A percentile compares a stretch with the other conserved stretches of the same genome.
Conservation (phyloP, 169 alveolate species). For the Cryptosporidium canis region DNA sequence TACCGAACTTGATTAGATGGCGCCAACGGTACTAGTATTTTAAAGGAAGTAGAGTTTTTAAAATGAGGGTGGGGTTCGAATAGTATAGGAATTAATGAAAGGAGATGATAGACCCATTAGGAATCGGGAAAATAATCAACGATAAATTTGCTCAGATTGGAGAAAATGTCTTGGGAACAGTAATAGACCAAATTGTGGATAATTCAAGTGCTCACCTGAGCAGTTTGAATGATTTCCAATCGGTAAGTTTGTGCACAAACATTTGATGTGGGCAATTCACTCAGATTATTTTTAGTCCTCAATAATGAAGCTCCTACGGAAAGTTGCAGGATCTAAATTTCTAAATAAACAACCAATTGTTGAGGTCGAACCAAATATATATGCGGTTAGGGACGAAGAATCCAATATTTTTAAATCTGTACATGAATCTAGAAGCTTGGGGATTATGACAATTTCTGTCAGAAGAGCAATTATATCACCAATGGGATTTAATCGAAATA, state of each 20-base stretch:
- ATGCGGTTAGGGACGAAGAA: conserved; percentile 18
- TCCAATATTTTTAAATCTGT: conserved; percentile 9
- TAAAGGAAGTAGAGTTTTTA: not conserved
- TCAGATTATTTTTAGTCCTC: conserved; percentile 43
- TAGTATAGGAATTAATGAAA: not conserved
- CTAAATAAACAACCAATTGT: conserved; percentile 59
- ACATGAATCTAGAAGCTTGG: not conserved
- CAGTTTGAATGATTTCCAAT: conserved; percentile 59
- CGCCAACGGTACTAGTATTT: conserved; percentile 47
- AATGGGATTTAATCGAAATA: conserved; percentile 51
- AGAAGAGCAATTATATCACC: conserved; percentile 63
- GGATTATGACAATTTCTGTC: conserved; percentile 16
- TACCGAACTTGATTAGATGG: not conserved
- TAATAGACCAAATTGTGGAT: conserved; percentile 66
- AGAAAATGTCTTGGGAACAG: conserved; percentile 62
- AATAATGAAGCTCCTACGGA: conserved; percentile 39
- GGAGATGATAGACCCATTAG: conserved; percentile 63
- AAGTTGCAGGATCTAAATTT: conserved; percentile 69
- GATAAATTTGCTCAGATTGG: conserved; percentile 69
- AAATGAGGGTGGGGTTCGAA: not conserved
- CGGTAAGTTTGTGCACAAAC: conserved; percentile 43
- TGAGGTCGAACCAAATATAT: conserved; percentile 40
- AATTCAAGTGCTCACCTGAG: conserved; percentile 70
- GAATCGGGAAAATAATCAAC: conserved; percentile 55
- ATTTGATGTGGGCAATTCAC: not conserved